Evolutionary conservation across 106 monocot species (phyloP).

Genomic region (Platanthera zijinensis): DNA sequence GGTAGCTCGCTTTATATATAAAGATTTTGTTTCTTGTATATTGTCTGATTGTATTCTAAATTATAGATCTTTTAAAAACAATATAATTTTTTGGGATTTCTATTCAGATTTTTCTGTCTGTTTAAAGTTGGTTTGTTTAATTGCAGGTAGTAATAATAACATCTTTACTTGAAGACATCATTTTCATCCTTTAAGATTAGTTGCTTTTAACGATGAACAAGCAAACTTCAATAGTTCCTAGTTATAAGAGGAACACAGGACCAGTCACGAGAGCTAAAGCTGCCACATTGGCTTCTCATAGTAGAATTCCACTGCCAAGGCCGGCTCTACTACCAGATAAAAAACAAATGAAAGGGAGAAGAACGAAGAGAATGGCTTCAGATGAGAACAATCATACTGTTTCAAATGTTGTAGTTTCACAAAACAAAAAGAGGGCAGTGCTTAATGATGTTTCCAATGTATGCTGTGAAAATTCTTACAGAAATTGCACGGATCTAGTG

Average conservation of each 20-base stretch:
- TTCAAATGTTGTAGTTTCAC: constrained; percentile 9
- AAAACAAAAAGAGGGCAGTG: constrained; percentile 39
- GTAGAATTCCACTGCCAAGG: constrained; percentile 9
- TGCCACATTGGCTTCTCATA: constrained; percentile 30
- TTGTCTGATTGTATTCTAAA: not conserved
- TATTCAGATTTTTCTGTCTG: not conserved
- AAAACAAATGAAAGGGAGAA: constrained; percentile 13
- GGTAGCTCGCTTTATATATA: no score
- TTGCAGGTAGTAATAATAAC: constrained; percentile 2
- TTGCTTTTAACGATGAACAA: constrained; percentile 27
- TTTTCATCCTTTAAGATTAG: constrained; percentile 13
- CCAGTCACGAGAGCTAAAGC: constrained; percentile 59
- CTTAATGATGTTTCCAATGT: constrained; percentile 48
- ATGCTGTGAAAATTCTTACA: constrained; percentile 18
- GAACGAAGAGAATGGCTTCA: constrained; percentile 32
- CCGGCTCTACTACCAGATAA: constrained; percentile 20
- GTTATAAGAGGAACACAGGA: constrained; percentile 16
- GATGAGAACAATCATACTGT: constrained; percentile 31
- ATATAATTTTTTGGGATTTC: not conserved
- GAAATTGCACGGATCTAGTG: constrained; percentile 13
- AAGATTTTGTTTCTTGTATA: not conserved
- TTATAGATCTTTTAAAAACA: not conserved
- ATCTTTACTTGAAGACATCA: not conserved
- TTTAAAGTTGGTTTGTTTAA: not conserved
- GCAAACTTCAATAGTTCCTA: constrained; percentile 17